Conservation (phyloP, 208 protist species). For the Acanthamoeba culbertsoni region DNA sequence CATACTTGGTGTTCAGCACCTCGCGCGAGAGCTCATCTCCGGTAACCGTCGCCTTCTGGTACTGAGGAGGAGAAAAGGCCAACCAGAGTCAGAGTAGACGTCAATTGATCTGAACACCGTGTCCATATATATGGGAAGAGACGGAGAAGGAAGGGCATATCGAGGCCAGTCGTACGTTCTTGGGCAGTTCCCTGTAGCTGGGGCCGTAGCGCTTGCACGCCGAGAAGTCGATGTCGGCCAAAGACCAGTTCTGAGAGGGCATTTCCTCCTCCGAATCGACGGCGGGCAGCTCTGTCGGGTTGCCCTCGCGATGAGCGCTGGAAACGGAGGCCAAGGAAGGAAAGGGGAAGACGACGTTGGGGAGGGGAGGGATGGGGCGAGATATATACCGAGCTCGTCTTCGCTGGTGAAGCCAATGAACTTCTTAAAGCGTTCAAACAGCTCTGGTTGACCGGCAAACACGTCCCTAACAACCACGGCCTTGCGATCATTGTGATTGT, state of each 20-base stretch:
- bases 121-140: neutral
- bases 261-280: conserved; percentile 34
- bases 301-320: neutral
- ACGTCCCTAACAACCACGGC: conserved; percentile 72
- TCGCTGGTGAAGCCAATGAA: conserved; percentile 75
- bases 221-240: conserved; percentile 28
- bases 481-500: neutral
- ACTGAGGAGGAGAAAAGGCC: neutral
- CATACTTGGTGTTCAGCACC: conserved; percentile 85
- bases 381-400: neutral
- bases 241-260: conserved; percentile 16
- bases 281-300: neutral
- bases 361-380: neutral
- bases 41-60: neutral
- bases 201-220: conserved; percentile 58
- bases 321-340: neutral
- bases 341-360: neutral
- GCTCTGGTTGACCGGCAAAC: conserved; percentile 57
- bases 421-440: conserved; percentile 78
- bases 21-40: conserved; percentile 29
- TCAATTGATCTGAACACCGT: neutral
- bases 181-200: conserved; percentile 79
- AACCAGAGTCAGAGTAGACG: neutral
- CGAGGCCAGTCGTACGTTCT: conserved; percentile 39
- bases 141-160: neutral